A percentile compares a stretch with the other conserved stretches of the same genome.
Evolutionary conservation across 78 protist genomes (phyloP).

Genomic region (Dictyostelium brefeldianum): DNA sequence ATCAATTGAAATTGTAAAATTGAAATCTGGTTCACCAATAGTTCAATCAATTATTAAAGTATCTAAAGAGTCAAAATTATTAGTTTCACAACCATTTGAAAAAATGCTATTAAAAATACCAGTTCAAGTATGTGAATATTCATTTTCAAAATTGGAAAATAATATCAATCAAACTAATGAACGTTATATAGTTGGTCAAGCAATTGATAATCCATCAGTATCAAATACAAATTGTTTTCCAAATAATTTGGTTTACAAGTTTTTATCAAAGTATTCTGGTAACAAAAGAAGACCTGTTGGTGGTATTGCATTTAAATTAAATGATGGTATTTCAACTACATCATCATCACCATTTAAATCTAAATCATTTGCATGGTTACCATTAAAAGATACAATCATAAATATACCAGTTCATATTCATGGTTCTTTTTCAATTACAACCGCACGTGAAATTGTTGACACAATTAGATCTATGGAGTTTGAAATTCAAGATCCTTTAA

Average conservation of each 20-base stretch:
- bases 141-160: neutral
- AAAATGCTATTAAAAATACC: neutral
- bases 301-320: conserved; percentile 26
- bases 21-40: neutral
- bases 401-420: conserved; percentile 28
- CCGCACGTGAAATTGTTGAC: neutral
- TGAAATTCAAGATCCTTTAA: too few species aligned
- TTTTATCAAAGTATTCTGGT: neutral
- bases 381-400: neutral
- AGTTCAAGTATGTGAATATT: neutral
- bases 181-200: neutral
- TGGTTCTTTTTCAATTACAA: conserved; percentile 20
- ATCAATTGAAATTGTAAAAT: neutral
- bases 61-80: neutral
- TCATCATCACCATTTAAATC: neutral
- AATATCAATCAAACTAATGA: neutral
- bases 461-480: neutral
- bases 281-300: conserved; percentile 17
- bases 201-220: neutral
- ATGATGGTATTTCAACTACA: neutral
- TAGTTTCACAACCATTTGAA: neutral
- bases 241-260: neutral
- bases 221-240: neutral
- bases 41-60: neutral
- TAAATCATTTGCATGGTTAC: neutral